Conservation (phyloP, 1,139 yeast genomes). For the Geotrichum carabidarum region DNA sequence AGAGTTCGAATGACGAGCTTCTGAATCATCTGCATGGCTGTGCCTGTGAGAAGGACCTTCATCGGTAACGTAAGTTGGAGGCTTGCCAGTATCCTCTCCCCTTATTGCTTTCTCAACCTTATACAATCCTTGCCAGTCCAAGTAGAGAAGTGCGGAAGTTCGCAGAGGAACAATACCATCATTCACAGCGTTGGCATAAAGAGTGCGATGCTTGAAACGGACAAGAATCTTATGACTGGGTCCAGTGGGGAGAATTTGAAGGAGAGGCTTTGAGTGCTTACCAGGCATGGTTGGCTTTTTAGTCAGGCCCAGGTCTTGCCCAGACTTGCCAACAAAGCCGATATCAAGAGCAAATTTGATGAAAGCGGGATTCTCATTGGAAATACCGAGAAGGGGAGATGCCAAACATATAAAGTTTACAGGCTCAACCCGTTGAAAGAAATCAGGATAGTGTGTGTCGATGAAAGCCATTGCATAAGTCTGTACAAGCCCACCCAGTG, state of each 20-base stretch:
- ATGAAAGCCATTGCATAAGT: slow-evolving; percentile 86
- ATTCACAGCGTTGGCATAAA: slow-evolving; percentile 73
- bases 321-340: slow-evolving; percentile 90
- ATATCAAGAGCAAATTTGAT: slow-evolving; percentile 78
- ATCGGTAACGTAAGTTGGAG: slow-evolving; percentile 4
- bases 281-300: slow-evolving; percentile 36
- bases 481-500: slow-evolving; percentile 87
- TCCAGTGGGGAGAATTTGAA: slow-evolving; percentile 72
- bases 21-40: slow-evolving; percentile 11
- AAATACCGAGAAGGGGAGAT: slow-evolving; percentile 81
- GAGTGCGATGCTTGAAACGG: slow-evolving; percentile 61
- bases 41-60: neutral
- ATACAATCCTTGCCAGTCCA: slow-evolving; percentile 64
- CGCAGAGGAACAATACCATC: slow-evolving; percentile 94
- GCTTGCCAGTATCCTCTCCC: slow-evolving; percentile 24
- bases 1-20: slow-evolving; percentile 10
- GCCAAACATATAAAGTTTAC: slow-evolving; percentile 82
- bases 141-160: slow-evolving; percentile 72
- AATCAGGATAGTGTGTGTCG: slow-evolving; percentile 63
- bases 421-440: slow-evolving; percentile 61
- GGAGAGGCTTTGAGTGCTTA: slow-evolving; percentile 49
- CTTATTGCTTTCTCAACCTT: slow-evolving; percentile 46
- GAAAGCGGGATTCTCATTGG: slow-evolving; percentile 81
- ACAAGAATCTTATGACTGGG: slow-evolving; percentile 66
- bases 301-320: slow-evolving; percentile 78